Evolutionary conservation across 2,329 filamentous ascomycete species (phyloP).

Genomic region (Chlorencoelia australis): DNA sequence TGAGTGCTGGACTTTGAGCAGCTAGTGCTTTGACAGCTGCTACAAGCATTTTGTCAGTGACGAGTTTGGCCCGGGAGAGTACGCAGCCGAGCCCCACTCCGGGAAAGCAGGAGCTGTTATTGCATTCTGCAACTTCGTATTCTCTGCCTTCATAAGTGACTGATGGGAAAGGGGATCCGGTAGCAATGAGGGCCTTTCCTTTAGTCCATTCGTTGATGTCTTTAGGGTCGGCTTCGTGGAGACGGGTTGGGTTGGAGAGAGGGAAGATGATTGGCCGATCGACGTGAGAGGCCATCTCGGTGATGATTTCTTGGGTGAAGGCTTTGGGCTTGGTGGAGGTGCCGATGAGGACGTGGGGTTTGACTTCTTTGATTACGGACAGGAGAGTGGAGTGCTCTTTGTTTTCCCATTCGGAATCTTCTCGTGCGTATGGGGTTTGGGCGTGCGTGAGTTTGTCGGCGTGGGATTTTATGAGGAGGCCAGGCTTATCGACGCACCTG

Average conservation of each 20-base stretch:
- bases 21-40: constrained; percentile 68
- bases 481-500: constrained; percentile 74
- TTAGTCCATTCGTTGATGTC: constrained; percentile 72
- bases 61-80: constrained; percentile 52
- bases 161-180: constrained; percentile 71
- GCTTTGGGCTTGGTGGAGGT: constrained; percentile 69
- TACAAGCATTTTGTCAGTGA: constrained; percentile 73
- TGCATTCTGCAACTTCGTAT: constrained; percentile 63
- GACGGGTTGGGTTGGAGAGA: constrained; percentile 72
- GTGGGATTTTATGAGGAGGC: constrained; percentile 57
- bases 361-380: constrained; percentile 57
- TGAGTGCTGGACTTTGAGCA: constrained; percentile 57
- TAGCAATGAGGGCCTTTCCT: constrained; percentile 69
- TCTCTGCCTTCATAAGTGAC: constrained; percentile 48
- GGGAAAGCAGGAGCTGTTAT: constrained; percentile 79
- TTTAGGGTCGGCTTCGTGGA: constrained; percentile 71
- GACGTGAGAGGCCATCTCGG: constrained; percentile 65
- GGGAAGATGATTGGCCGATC: constrained; percentile 70
- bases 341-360: constrained; percentile 74
- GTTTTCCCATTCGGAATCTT: constrained; percentile 51
- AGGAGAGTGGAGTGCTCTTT: constrained; percentile 49
- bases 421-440: constrained; percentile 57
- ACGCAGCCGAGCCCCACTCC: constrained; percentile 76
- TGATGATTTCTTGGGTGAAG: constrained; percentile 64
- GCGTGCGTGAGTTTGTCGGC: constrained; percentile 52